These are phyloP conservation scores for Ceratocystis colombiana DNA, from an alignment of 2,329 filamentous ascomycete species.

Conservation along the genomic window DNA sequence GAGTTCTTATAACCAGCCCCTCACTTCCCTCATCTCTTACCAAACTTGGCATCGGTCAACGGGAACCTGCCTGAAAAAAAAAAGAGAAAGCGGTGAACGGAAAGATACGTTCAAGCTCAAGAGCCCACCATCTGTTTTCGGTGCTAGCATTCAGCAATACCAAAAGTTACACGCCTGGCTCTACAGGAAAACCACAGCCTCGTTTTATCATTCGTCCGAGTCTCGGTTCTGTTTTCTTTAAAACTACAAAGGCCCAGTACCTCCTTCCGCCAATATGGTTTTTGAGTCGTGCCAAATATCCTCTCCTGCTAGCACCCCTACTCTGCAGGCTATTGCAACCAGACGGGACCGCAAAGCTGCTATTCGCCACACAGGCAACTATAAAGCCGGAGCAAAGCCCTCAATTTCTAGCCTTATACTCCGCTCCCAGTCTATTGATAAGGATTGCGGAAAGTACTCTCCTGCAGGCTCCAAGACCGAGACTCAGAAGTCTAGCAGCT, in stretches of 20 bases:
- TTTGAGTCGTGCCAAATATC: not conserved
- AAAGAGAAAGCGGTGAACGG: constrained; percentile 18
- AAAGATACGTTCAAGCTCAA: constrained; percentile 1
- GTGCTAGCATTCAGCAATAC: not conserved
- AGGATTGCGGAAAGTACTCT: not conserved
- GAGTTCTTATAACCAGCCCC: not conserved
- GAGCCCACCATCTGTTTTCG: not conserved
- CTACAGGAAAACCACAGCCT: too few relatives aligned
- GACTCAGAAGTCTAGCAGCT: not conserved
- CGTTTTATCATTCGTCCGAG: too few relatives aligned
- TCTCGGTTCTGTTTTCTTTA: not conserved
- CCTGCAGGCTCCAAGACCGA: not conserved
- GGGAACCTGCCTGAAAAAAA: constrained; percentile 6
- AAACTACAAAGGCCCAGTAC: not conserved
- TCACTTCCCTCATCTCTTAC: not conserved
- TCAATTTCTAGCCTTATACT: not conserved
- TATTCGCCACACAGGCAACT: constrained; percentile 1
- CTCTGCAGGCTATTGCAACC: not conserved
- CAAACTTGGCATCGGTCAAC: not conserved
- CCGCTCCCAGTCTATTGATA: not conserved
- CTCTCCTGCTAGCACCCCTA: not conserved
- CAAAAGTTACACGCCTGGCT: not conserved
- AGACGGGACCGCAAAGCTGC: constrained; percentile 19
- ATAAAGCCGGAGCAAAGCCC: not conserved
- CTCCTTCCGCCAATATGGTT: not conserved